Evolutionary conservation across 2,329 filamentous ascomycete species (phyloP), one percentile per base, ranked within the genome.

Genomic region (Fusarium transvaalense): DNA sequence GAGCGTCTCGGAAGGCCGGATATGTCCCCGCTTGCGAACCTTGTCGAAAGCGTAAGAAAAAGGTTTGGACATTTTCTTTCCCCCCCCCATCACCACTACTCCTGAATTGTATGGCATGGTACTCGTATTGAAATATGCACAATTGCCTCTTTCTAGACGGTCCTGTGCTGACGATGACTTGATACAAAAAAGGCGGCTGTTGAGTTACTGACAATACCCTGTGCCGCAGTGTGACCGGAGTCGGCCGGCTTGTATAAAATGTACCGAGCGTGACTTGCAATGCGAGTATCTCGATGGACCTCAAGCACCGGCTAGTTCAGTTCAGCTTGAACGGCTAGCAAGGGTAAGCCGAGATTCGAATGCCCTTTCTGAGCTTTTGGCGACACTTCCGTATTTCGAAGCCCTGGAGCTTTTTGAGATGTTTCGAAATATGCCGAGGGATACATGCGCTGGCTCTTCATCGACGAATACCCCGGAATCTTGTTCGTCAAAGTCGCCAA

Each of bases 11-110:
- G 21, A 56, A 41, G 21, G 45, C 27, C 4, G 54, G 54, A 13
- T 35, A 27, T 5, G 34, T 56, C 27, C 54, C 54, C 8, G 54
- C 54, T 6, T 56, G 54, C 21, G 54, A 56, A 34, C 31, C 23
- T 9, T 56, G 54, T 13, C 54, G 35, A 5, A 56, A 29, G 19
- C 54, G 54, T 2, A 56, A 56, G 45, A 56, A 56, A 34, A 56
- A 56, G 54, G 54, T 56, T 21, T 3, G 45, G 10, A n/a, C 19
- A 25, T 17, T 17, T 17, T 23, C 27, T 23, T n/a, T n/a, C n/a
- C n/a, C n/a, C n/a, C 6, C 14, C 17, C 19, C 10, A 10, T 6
- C 19, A 15, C 12, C 23, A 10, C 6, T 50, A 9, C 10, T 27
- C 23, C 15, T 27, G 10, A 25, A 25, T 42, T 25, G 23, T 42